Percentiles rank a stretch among this genome's conserved stretches.
phyloP scores from a whole-genome alignment of 2,329 filamentous ascomycete species.

The Paecilomyces sp. region DNA sequence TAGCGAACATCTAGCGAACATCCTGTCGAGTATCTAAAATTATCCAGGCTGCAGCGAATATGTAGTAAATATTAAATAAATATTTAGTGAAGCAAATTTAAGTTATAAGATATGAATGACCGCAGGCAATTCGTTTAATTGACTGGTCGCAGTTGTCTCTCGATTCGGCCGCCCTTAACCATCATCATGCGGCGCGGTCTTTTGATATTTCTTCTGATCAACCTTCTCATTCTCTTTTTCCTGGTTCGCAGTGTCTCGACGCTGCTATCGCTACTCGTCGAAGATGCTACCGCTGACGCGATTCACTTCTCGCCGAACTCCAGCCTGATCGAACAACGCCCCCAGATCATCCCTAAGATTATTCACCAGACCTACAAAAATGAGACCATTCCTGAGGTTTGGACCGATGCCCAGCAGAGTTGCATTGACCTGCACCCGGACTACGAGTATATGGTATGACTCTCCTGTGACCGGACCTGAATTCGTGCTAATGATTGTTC shows the following conservation, averaged over 20 bases:
- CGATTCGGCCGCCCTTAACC: too few relatives aligned
- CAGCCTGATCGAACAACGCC: conserved; percentile 48
- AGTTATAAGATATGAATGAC: too few relatives aligned
- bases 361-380: conserved; percentile 73
- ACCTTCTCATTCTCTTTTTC: conserved; percentile 56
- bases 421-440: conserved; percentile 62
- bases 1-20: too few relatives aligned
- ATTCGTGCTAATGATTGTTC: not conserved
- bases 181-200: conserved; percentile 53
- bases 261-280: conserved; percentile 61
- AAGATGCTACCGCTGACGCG: conserved; percentile 59
- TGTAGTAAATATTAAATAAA: too few relatives aligned
- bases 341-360: conserved; percentile 65
- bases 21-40: too few relatives aligned
- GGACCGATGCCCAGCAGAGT: conserved; percentile 58
- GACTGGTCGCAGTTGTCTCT: too few relatives aligned
- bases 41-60: too few relatives aligned
- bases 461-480: not conserved
- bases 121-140: too few relatives aligned
- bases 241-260: conserved; percentile 64
- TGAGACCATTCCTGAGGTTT: conserved; percentile 59
- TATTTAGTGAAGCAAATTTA: too few relatives aligned
- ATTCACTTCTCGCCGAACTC: conserved; percentile 61
- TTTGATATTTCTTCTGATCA: conserved; percentile 58
- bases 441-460: conserved; percentile 63